Evolutionary conservation across 345 rosid genomes (phyloP).

Genomic region (Dipteronia sinensis): DNA sequence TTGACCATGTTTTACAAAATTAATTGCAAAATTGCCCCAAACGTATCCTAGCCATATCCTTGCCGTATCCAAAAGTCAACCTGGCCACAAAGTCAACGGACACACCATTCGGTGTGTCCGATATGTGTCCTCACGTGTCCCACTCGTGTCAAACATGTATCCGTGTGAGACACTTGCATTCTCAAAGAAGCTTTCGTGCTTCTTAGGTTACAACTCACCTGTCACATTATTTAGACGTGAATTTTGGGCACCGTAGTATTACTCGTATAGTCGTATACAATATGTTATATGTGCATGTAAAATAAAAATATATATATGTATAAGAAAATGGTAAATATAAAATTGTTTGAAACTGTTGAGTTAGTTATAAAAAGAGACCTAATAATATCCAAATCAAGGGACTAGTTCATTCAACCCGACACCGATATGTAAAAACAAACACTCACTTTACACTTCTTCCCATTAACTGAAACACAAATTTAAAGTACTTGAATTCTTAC

Average conservation of each 20-base stretch:
- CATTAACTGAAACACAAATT: background rate
- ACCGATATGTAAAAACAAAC: background rate
- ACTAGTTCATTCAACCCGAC: background rate
- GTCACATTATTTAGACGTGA: background rate
- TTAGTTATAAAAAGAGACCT: background rate
- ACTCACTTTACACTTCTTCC: background rate
- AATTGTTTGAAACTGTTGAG: background rate
- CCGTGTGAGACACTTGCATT: no score
- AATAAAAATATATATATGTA: background rate
- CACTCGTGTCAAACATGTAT: no score
- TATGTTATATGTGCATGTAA: background rate
- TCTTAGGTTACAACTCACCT: background rate
- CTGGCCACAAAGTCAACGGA: no score
- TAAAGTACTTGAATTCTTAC: background rate
- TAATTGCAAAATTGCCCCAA: no score
- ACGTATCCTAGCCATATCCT: no score
- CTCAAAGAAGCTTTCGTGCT: no score
- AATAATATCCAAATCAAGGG: conserved; percentile 3
- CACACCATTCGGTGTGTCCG: no score
- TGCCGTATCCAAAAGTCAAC: no score
- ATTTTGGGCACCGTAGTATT: background rate
- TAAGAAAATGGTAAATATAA: background rate
- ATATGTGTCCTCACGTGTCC: no score
- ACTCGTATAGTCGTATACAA: background rate
- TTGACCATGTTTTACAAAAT: no score